phyloP scores from a whole-genome alignment of 805 yeast genomes.

The Lipomyces orientalis region DNA sequence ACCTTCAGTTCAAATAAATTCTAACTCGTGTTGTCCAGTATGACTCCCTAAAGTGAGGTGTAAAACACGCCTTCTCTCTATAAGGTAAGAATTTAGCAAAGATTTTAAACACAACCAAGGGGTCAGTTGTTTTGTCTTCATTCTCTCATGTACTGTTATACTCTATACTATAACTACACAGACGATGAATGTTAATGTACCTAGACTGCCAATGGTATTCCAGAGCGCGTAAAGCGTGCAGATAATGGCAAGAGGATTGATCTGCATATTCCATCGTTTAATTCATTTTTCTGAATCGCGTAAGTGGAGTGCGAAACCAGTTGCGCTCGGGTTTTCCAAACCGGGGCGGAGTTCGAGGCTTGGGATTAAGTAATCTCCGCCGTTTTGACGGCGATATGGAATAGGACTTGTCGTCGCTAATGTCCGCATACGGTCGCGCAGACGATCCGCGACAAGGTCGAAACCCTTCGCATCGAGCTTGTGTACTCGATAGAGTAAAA shows the following conservation, averaged over 20 bases:
- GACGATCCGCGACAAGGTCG: neutral
- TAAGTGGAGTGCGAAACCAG: slow-evolving; percentile 4
- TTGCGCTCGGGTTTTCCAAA: neutral
- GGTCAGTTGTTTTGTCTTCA: neutral
- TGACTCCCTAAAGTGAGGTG: no score
- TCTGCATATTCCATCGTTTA: neutral
- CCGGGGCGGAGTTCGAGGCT: neutral
- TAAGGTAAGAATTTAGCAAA: neutral
- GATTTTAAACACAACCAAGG: neutral
- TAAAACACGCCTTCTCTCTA: neutral
- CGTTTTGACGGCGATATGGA: neutral
- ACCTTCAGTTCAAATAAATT: no score
- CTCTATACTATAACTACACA: neutral
- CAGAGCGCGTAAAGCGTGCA: neutral
- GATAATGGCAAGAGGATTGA: neutral
- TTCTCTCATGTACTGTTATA: neutral
- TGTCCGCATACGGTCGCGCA: slow-evolving; percentile 7
- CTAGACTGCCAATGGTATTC: neutral
- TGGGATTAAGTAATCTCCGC: slow-evolving; percentile 6
- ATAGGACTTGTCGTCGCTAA: neutral
- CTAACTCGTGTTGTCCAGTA: no score
- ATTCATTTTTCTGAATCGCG: neutral
- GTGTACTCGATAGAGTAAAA: neutral
- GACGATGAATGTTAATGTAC: neutral
- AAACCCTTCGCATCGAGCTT: neutral